Base-by-base conservation (phyloP, 257 asterid species). In the Petunia axillaris region DNA sequence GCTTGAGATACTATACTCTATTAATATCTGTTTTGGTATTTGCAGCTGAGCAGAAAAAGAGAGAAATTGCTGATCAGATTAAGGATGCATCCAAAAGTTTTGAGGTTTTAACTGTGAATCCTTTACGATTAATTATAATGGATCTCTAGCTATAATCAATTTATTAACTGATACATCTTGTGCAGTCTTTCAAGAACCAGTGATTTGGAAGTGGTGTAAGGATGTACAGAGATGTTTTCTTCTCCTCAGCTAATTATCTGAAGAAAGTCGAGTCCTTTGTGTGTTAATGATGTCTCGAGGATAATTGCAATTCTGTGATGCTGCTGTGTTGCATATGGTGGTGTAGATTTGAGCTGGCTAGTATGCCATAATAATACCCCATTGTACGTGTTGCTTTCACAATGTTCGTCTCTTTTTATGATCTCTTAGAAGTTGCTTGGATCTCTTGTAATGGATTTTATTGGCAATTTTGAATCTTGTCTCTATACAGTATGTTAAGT, bases 11-110 rank as follows among this genome's bases (percentile, higher is more conserved):
- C 25, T 25, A 25, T 25, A 25, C 25, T 25, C 25, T 25, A 25
- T 25, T 25, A 25, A 35, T 40, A 14, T 39, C 43, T 63, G 46
- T 79, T 25, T 74, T 75, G 59, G 14, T 75, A 9, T 2, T 10
- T 81, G 86, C 91, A 94, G 98, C 97, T 87, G 88, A 84, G 4
- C 83, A 90, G 83, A 85, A 88, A 89, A 89, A 86, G 84, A 89
- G 86, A 75, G 89, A 88, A 65, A 50, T 93, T 66, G 83, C 89
- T 10, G 93, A 93, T 78, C 91, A 87, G 81, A 25, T 90, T 80
- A 90, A 93, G 88, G 93, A 91, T 65, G 81, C 70, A 1, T 78
- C 91, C 3, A 87, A 87, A 87, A 84, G 80, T 53, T 60, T 88
- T 36, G 94, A 87, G 87, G 95, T 87, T 83, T 70, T 70, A 46